Base-by-base conservation (phyloP, 768 basidiomycete genomes). In the Hericium alpestre region DNA sequence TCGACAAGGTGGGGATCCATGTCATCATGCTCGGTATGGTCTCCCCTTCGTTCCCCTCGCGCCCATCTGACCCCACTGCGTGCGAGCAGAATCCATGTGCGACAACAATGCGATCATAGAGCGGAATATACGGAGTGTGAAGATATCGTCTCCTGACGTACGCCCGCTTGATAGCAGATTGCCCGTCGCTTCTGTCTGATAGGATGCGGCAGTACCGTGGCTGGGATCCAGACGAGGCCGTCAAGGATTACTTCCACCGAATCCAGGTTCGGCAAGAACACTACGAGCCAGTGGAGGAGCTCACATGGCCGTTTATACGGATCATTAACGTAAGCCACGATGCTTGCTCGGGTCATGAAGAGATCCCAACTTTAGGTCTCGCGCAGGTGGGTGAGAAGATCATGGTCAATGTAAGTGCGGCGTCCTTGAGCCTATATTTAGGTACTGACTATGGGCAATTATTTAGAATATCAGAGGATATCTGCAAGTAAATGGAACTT, bases 71-170 rank as follows among this genome's bases (percentile, higher is more conserved):
- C 46, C 65, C 40, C 57, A 52, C 50, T 25, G 51, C 37, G 23
- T 59, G 13, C 38, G 10, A 43, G 15, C 65, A 98, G 95, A 99
- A 70, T 88, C 89, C 18, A 65, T 90, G 15, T 98, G 96, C 67
- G 90, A 93, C 67, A 86, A 93, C 64, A 82, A 87, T 58, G 90
- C 94, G 59, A 87, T 98, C 55, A 93, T 99, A 59, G 87, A 95
- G 63, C 83, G 79, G 2, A 99, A 99, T 66, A 98, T 96, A 54
- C 81, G 96, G 49, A 91, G 82, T 61, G 95, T 98, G 72, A 97
- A 99, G 79, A 90, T 99, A 51, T 96, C 94, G 8, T 97, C 95
- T 13, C 96, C 95, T 3, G 95, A 99, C 70, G 95, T 93, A 65
- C 43, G 90, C 77, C 18, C 49, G 46, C 54, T 20, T 51, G 22